Conservation (phyloP, 495 filamentous ascomycete genomes). For the Xylaria longipes region DNA sequence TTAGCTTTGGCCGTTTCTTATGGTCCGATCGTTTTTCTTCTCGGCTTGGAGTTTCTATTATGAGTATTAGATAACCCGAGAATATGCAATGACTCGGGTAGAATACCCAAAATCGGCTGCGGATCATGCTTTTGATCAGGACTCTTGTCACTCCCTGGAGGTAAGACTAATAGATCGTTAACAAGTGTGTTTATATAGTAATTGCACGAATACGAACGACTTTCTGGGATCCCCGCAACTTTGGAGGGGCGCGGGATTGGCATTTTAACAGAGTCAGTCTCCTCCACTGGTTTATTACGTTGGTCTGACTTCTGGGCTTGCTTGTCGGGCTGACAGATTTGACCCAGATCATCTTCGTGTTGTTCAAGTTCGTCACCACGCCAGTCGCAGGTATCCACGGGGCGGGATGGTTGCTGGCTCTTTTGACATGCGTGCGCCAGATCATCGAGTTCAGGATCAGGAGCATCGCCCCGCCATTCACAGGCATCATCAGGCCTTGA, state of each 20-base stretch:
- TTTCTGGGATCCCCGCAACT: background rate
- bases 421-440: constrained; percentile 28
- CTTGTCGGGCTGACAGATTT: constrained; percentile 4
- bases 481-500: constrained; percentile 25
- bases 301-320: background rate
- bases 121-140: background rate
- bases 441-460: constrained; percentile 38
- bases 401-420: constrained; percentile 25
- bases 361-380: constrained; percentile 17
- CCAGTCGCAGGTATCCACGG: constrained; percentile 24
- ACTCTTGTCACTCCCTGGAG: background rate
- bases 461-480: constrained; percentile 36
- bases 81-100: background rate
- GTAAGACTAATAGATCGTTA: background rate
- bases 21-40: background rate
- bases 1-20: background rate
- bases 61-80: background rate
- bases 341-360: constrained; percentile 15
- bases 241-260: background rate
- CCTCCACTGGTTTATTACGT: background rate
- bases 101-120: background rate
- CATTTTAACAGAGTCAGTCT: background rate
- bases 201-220: background rate
- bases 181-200: background rate
- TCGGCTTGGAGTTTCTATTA: constrained; percentile 3